Percentiles rank a stretch among this genome's conserved stretches.
Evolutionary conservation across 108 stramenopile genomes (phyloP).

Genomic region (Mayamaea pseudoterrestris): DNA sequence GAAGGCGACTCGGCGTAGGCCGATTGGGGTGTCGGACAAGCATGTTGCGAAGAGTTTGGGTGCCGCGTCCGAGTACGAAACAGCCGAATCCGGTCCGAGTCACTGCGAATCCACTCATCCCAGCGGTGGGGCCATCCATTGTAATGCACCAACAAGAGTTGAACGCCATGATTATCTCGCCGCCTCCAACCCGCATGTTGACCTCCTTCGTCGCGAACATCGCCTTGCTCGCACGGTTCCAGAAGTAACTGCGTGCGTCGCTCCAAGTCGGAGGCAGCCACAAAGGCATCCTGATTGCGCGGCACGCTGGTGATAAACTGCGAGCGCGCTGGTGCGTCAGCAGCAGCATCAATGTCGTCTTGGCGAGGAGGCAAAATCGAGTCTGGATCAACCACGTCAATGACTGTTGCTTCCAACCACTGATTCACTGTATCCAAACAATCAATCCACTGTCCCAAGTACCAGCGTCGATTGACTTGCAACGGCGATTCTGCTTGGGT

Average conservation of each 20-base stretch:
- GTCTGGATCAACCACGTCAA: slow-evolving; percentile 64
- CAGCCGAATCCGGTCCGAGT: slow-evolving; percentile 76
- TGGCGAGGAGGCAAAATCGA: slow-evolving; percentile 33
- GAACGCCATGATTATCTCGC: slow-evolving; percentile 47
- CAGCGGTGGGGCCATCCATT: slow-evolving; percentile 97
- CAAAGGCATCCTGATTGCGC: slow-evolving; percentile 38
- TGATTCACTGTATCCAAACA: slow-evolving; percentile 93
- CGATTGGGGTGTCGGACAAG: slow-evolving; percentile 54
- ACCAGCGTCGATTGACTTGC: slow-evolving; percentile 66
- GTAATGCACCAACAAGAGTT: slow-evolving; percentile 86
- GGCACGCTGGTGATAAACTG: neutral
- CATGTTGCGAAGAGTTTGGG: slow-evolving; percentile 19
- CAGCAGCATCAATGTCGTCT: neutral
- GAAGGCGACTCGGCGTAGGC: slow-evolving; percentile 52
- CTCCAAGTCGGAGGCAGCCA: slow-evolving; percentile 62
- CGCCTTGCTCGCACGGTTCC: slow-evolving; percentile 33
- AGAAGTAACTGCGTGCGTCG: slow-evolving; percentile 59
- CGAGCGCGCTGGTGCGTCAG: neutral
- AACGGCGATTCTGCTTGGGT: slow-evolving; percentile 18
- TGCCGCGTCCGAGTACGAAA: slow-evolving; percentile 81
- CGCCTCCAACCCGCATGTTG: slow-evolving; percentile 17
- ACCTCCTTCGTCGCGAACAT: slow-evolving; percentile 23
- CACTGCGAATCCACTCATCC: slow-evolving; percentile 94
- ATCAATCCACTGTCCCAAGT: slow-evolving; percentile 93
- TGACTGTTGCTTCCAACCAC: slow-evolving; percentile 94